Base-by-base conservation (phyloP, 495 filamentous ascomycete genomes). In the Penicillium chermesinum region DNA sequence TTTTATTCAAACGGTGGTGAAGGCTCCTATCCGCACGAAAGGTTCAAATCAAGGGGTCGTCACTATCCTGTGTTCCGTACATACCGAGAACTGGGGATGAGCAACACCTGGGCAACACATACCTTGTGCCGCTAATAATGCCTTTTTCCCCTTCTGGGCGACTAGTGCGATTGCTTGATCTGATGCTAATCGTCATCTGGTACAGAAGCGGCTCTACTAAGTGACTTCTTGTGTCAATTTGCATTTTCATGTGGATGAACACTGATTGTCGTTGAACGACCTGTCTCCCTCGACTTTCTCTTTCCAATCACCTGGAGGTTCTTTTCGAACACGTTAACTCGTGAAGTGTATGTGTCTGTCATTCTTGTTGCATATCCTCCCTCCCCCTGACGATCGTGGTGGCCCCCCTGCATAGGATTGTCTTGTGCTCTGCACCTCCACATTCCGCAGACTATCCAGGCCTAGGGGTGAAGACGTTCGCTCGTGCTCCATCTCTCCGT, bases 401-500 rank as follows among this genome's bases (percentile, higher is more conserved):
- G 53, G 52, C 52, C 63, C 67, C n/a, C 71, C 66, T 70, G 57
- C 63, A 64, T 70, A 75, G 70, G 70, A 67, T 70, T 69, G 30
- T 55, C 47, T 41, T 59, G 63, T 66, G 61, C 58, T 43, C 61
- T 70, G 57, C 55, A n/a, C 61, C 62, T 67, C 76, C 75, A 79
- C 76, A 78, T 79, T 77, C 77, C 76, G 64, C 70, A 75, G 69
- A 30, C 4, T 4, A 30, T 54, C 57, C 68, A 53, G 53, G 61
- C 62, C 69, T 71, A 73, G 65, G 71, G 78, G 81, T 77, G 81
- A 82, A 84, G 78, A 78, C 80, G 80, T 84, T 84, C 71, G 73
- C 78, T 84, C 81, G 81, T 81, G 66, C 75, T 81, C 82, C 74
- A 76, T 76, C 77, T 78, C 66, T 70, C 55, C 57, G 54, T 61